phyloP scores from a whole-genome alignment of 2,329 filamentous ascomycete species.

The Graphilbum sp. region DNA sequence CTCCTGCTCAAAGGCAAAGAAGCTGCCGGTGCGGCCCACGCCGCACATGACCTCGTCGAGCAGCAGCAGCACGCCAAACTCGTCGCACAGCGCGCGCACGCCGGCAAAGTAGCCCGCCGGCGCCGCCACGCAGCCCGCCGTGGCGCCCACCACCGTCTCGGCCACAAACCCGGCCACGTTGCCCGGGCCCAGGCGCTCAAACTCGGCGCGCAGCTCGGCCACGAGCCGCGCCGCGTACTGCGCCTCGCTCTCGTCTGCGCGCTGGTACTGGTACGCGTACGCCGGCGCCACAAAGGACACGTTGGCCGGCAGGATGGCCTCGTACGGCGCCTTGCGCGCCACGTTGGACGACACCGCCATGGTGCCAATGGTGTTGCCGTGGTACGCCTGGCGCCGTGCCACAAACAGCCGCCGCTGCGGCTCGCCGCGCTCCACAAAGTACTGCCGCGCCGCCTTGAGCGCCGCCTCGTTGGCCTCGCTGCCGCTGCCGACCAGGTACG shows the following conservation, averaged over 20 bases:
- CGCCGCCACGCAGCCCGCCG: conserved; percentile 52
- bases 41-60: conserved; percentile 67
- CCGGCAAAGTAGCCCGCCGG: conserved; percentile 53
- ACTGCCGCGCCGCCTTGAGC: conserved; percentile 51
- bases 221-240: conserved; percentile 41
- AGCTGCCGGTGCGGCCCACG: conserved; percentile 38
- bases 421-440: conserved; percentile 39
- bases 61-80: conserved; percentile 58
- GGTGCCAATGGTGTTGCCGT: conserved; percentile 51
- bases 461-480: conserved; percentile 55
- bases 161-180: conserved; percentile 51
- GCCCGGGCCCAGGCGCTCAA: conserved; percentile 40
- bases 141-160: conserved; percentile 52
- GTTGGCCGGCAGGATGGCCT: conserved; percentile 31
- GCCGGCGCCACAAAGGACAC: conserved; percentile 49
- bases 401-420: conserved; percentile 43
- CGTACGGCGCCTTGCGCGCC: conserved; percentile 39
- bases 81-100: conserved; percentile 51
- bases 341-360: conserved; percentile 43
- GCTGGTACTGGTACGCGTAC: conserved; percentile 37
- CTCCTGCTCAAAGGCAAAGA: conserved; percentile 47
- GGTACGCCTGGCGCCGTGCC: conserved; percentile 47
- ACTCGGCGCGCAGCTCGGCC: conserved; percentile 45
- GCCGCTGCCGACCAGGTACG: conserved; percentile 25
- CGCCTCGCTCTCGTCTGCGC: conserved; percentile 30